These are phyloP conservation scores for Carallia pectinifolia DNA, from an alignment of 345 rosid species.

Conservation along the genomic window DNA sequence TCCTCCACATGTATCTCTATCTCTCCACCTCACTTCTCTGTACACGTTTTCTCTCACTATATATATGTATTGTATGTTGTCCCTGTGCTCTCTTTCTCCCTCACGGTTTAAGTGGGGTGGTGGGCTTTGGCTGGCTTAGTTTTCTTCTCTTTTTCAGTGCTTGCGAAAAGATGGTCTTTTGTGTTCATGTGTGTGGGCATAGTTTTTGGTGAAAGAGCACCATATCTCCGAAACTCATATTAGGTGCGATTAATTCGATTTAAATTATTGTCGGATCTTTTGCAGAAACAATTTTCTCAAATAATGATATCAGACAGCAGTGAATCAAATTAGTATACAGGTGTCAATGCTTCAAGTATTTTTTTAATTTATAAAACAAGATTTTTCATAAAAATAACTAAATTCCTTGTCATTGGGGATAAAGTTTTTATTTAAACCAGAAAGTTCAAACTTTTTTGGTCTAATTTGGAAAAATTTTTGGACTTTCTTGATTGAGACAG, in stretches of 20 bases:
- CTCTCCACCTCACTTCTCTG: conserved; percentile 1
- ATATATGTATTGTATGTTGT: not conserved
- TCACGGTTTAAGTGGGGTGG: not conserved
- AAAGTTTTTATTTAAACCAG: conserved; percentile 2
- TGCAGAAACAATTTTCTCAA: too few relatives aligned
- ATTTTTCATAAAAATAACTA: too few relatives aligned
- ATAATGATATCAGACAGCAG: too few relatives aligned
- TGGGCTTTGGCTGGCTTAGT: conserved; percentile 16
- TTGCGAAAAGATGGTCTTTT: conserved; percentile 1
- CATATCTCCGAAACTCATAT: too few relatives aligned
- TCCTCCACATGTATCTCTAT: conserved; percentile 26
- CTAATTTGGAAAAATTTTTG: not conserved
- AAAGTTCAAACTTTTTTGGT: not conserved
- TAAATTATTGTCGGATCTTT: too few relatives aligned
- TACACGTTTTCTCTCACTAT: not conserved
- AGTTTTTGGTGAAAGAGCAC: too few relatives aligned
- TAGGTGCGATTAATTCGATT: too few relatives aligned
- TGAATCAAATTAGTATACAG: too few relatives aligned
- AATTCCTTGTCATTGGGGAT: conserved; percentile 1
- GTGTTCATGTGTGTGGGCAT: not conserved
- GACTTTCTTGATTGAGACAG: conserved; percentile 10
- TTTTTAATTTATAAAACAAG: too few relatives aligned
- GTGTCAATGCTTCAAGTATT: too few relatives aligned
- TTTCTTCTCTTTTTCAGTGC: conserved; percentile 25
- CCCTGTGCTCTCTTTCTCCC: too few relatives aligned